Evolutionary conservation across 2,329 filamentous ascomycete genomes (phyloP).

Genomic region (Dendrostoma leiphaemia): DNA sequence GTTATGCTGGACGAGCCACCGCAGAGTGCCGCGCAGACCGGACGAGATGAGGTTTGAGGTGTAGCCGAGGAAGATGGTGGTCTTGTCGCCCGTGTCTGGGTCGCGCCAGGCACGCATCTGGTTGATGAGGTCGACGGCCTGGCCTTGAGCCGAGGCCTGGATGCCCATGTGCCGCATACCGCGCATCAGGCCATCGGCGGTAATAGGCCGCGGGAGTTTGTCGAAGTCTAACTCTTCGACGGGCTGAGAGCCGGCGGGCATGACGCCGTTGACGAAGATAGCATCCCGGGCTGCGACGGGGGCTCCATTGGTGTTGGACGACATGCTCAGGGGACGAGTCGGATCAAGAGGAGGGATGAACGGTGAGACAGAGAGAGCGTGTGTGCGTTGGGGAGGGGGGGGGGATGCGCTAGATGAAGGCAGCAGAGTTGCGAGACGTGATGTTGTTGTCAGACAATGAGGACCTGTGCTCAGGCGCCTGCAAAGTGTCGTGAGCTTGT

Average conservation of each 20-base stretch:
- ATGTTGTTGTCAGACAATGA: too few relatives aligned
- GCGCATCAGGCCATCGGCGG: constrained; percentile 78
- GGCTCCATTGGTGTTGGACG: constrained; percentile 28
- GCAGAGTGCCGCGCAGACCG: constrained; percentile 84
- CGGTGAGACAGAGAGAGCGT: neutral
- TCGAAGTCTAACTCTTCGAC: constrained; percentile 95
- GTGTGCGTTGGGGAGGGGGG: too few relatives aligned
- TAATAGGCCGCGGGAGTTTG: constrained; percentile 72
- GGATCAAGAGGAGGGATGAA: too few relatives aligned
- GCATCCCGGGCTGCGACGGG: constrained; percentile 70
- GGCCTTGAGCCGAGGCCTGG: constrained; percentile 68
- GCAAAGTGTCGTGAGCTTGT: too few relatives aligned
- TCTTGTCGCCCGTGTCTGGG: constrained; percentile 72
- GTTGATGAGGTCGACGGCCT: constrained; percentile 90
- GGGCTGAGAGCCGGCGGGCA: constrained; percentile 74
- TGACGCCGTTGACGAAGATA: constrained; percentile 79
- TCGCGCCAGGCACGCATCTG: constrained; percentile 87
- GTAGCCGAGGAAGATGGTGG: constrained; percentile 96
- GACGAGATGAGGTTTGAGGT: constrained; percentile 98
- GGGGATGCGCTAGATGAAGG: too few relatives aligned
- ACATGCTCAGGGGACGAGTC: neutral
- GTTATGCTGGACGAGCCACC: constrained; percentile 88
- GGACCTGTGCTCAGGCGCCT: too few relatives aligned
- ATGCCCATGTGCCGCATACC: constrained; percentile 86
- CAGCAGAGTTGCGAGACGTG: too few relatives aligned